Base-by-base conservation (phyloP, 352 stramenopile species). In the Halophytophthora batemanensis region DNA sequence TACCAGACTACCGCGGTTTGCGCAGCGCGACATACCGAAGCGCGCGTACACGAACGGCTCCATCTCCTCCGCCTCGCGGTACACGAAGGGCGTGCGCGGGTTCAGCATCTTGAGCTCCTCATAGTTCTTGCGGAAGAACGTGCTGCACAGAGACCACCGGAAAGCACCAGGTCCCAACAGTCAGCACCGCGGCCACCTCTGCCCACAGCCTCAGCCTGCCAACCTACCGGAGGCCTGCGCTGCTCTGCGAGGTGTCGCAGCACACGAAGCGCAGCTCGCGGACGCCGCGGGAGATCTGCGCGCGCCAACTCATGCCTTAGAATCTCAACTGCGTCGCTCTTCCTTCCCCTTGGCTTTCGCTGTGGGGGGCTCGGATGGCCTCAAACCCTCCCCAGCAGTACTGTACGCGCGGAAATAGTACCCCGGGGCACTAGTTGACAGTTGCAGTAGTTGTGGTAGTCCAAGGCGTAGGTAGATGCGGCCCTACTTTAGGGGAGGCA, bases 71-170 rank as follows among this genome's bases (percentile, higher is more conserved):
- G 79, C 82, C 47, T 94, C 84, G 41, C 84, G 77, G 72, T 94
- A 94, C 44, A 94, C 71, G 49, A 94, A 83, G 21, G 84, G 84
- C 50, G 82, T 94, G 46, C 57, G 55, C 17, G 83, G 84, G 69
- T 94, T 94, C 29, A 94, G 68, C 81, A 92, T 91, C 77, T 94
- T 94, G 37, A 94, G 77, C 60, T 94, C 84, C 12, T 50, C 64
- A 69, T 94, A 94, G 65, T 94, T 91, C 63, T 87, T 87, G 56
- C 68, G 79, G 71, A 94, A 94, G 50, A 92, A 94, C 48, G 69
- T 80, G 45, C 84, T 94, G 45, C 46, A 53, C 15, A 40, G 3
- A 22, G 15, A 37, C 25, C 10, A 45, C 51, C 43, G 36, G 23
- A 46, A 39, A 61, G 39, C 53, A 45, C 42, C 19, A 45, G 31